A percentile compares a stretch with the other conserved stretches of the same genome.
These are phyloP conservation scores for sunflower (Helianthus annuus) DNA, from an alignment of 129 eudicot genomes.

Conservation along the genomic window HanXRQr2.0-SUNRISE NC_035435.2:23409788-23410287, in stretches of 20 bases:
- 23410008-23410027: constrained; percentile 66
- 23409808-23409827: constrained; percentile 95
- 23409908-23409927: background rate
- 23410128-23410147: constrained; percentile 79
- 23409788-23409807: constrained; percentile 65
- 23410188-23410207: constrained; percentile 76
- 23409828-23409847: constrained; percentile 65
- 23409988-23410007: constrained; percentile 93
- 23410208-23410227: background rate
- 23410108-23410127: constrained; percentile 85
- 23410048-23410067: background rate
- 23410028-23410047: background rate
- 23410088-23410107: constrained; percentile 6
- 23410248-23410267: background rate
- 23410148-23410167: constrained; percentile 87
- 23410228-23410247: background rate
- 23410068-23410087: background rate
- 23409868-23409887: background rate
- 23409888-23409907: background rate
- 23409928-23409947: constrained; percentile 69
- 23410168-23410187: constrained; percentile 55
- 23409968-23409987: constrained; percentile 78
- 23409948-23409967: constrained; percentile 95
- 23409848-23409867: constrained; percentile 89
- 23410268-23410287: constrained; percentile 53